A percentile compares a stretch with the other conserved stretches of the same genome.
These are phyloP conservation scores for Chenopodium berlandieri DNA, from an alignment of 148 eudicot species.

Conservation along the genomic window DNA sequence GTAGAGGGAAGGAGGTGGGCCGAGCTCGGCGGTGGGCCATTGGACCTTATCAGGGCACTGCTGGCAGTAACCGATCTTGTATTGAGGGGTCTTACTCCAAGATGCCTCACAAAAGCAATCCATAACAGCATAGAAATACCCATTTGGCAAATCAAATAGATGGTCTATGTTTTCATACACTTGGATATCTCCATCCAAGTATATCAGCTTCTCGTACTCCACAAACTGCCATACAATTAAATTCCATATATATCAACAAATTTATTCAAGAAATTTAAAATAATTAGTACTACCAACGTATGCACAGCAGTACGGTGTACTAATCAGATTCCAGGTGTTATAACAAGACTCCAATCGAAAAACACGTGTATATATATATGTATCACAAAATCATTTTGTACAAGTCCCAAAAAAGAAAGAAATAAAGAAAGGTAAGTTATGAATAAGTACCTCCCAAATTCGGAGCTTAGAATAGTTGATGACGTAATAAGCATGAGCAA, in stretches of 20 bases:
- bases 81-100: slow-evolving; percentile 42
- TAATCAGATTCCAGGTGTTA: neutral
- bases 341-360: neutral
- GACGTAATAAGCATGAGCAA: slow-evolving; percentile 42
- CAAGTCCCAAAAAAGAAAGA: neutral
- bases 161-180: slow-evolving; percentile 48
- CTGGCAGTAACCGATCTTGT: slow-evolving; percentile 45
- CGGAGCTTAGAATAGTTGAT: slow-evolving; percentile 54
- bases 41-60: slow-evolving; percentile 46
- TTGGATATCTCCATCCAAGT: slow-evolving; percentile 45
- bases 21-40: slow-evolving; percentile 43
- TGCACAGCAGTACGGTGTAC: too few relatives aligned
- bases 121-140: slow-evolving; percentile 40
- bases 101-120: slow-evolving; percentile 48
- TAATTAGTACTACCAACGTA: too few relatives aligned
- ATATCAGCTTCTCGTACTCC: slow-evolving; percentile 46
- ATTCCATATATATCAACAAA: neutral
- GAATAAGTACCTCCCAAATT: slow-evolving; percentile 50
- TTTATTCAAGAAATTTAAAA: too few relatives aligned
- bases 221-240: slow-evolving; percentile 31
- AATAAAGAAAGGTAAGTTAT: neutral
- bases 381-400: neutral
- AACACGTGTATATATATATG: neutral
- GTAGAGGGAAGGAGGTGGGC: slow-evolving; percentile 38
- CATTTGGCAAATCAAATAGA: slow-evolving; percentile 43